These are phyloP conservation scores for Panicum virgatum DNA, from an alignment of 202 grass and related monocot species.

Conservation along the genomic window DNA sequence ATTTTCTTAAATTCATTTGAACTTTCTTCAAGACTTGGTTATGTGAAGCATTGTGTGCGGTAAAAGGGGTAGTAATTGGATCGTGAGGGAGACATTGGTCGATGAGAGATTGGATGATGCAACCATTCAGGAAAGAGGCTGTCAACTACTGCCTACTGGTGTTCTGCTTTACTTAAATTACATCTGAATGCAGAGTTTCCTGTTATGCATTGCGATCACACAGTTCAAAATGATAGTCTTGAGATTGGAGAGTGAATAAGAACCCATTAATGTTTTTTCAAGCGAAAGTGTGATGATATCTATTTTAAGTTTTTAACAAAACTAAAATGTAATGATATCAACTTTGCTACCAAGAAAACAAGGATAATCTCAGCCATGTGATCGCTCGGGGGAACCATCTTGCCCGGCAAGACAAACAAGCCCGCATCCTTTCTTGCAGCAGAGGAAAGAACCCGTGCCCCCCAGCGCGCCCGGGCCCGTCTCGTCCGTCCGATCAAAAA, in stretches of 20 bases:
- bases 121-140: not conserved
- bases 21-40: not conserved
- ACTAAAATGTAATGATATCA: not conserved
- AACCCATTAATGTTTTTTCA: not conserved
- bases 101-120: not conserved
- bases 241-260: not conserved
- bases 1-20: not conserved
- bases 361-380: not conserved
- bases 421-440: slow-evolving; percentile 29
- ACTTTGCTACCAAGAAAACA: slow-evolving; percentile 9
- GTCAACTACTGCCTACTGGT: not conserved
- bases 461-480: not conserved
- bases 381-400: slow-evolving; percentile 1
- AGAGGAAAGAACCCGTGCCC: slow-evolving; percentile 31
- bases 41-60: slow-evolving; percentile 34
- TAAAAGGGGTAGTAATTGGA: not conserved
- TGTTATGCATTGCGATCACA: not conserved
- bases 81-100: not conserved
- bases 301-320: no score
- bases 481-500: slow-evolving; percentile 1
- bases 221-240: not conserved
- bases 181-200: not conserved
- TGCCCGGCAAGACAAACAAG: slow-evolving; percentile 21
- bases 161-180: not conserved
- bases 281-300: no score